Evolutionary conservation across 768 basidiomycete genomes (phyloP), one percentile per base, ranked within the genome.

Genomic region (Exsudoporus frostii): DNA sequence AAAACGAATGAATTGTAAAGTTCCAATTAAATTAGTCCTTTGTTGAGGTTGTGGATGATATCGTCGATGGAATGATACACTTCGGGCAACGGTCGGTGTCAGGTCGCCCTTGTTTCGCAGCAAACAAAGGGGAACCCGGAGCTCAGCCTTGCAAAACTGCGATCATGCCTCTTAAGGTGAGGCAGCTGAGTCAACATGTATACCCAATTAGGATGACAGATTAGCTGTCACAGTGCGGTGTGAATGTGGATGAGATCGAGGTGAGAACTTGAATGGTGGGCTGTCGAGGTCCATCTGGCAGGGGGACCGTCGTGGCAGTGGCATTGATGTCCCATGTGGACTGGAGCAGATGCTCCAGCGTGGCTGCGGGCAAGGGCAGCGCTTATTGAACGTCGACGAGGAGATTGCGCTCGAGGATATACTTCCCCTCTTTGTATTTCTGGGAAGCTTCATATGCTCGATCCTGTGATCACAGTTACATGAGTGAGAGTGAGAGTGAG

Each of bases 351-450:
- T 22, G 32, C 41, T 48, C 39, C 55, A 40, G 50, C 24, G 49
- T 50, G 40, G 53, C 50, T n/a, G 57, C 50, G 39, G 53, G 50
- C 32, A 25, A 8, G 43, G n/a, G 45, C 45, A 37, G 57, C 39
- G 29, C 47, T 72, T 77, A 92, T 75, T 92, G 88, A 50, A 93
- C 90, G 65, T 93, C 90, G 61, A 85, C 79, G 64, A 92, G 86
- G 64, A 92, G 79, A 67, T 90, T 90, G 65, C 92, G 87, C 74
- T 99, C 96, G 57, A 99, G 89, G 69, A 99, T 98, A 72, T 84
- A 97, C 77, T 94, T 94, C 67, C 94, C 93, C 76, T 99, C 96
- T 69, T 99, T 99, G 79, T 98, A 99, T 72, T 88, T 92, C 80
- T 99, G 95, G 8, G 85, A 80, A 11, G 78, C 67, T 66, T 98